These are phyloP conservation scores for Gloeostereum incarnatum DNA, from an alignment of 768 basidiomycete genomes.

Conservation along the genomic window DNA sequence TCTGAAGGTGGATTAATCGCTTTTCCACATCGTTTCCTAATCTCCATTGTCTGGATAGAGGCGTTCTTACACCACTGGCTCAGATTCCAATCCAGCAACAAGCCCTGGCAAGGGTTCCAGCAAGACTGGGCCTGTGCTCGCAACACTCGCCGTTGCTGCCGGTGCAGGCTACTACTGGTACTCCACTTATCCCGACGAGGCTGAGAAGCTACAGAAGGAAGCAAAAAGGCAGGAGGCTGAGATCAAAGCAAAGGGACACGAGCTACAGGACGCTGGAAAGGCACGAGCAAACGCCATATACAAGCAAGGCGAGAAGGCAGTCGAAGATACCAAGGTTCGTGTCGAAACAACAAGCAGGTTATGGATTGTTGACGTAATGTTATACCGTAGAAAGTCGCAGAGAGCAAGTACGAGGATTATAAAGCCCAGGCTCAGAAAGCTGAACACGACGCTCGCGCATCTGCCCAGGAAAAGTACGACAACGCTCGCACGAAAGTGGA, in stretches of 20 bases:
- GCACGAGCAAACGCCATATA: slow-evolving; percentile 6
- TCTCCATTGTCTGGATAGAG: no score
- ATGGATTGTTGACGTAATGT: background rate
- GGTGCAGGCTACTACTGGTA: slow-evolving; percentile 11
- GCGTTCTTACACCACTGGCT: no score
- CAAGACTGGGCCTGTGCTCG: slow-evolving; percentile 2
- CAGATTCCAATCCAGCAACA: no score
- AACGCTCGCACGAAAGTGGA: slow-evolving; percentile 1
- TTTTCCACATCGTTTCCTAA: no score
- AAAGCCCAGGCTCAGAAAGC: slow-evolving; percentile 6
- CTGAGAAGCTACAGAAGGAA: slow-evolving; percentile 4
- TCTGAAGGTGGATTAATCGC: no score
- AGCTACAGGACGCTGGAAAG: slow-evolving; percentile 7
- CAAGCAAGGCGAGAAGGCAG: slow-evolving; percentile 4
- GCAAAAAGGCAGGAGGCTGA: slow-evolving; percentile 6
- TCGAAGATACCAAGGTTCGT: background rate
- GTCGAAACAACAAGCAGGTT: background rate
- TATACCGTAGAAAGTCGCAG: slow-evolving; percentile 3
- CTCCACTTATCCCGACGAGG: slow-evolving; percentile 8
- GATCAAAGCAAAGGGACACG: slow-evolving; percentile 4
- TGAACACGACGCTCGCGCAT: slow-evolving; percentile 5
- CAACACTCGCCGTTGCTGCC: slow-evolving; percentile 5
- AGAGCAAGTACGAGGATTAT: slow-evolving; percentile 3
- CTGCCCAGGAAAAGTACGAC: slow-evolving; percentile 4
- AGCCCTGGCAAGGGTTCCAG: no score